Percentiles rank a stretch among this genome's conserved stretches.
Conservation (phyloP, 257 asterid species). For the Penstemon barbatus region DNA sequence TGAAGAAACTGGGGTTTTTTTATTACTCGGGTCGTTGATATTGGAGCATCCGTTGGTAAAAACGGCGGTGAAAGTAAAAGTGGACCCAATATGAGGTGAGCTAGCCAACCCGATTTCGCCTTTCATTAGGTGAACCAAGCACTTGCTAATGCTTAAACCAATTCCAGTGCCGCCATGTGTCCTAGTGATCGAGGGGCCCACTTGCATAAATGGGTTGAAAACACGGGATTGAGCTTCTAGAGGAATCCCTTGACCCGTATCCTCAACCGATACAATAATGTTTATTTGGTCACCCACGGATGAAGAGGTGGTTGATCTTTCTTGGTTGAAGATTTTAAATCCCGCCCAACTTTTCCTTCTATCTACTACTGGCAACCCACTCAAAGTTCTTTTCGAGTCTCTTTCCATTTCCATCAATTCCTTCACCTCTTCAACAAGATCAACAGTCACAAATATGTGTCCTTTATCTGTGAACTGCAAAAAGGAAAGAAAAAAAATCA, state of each 20-base stretch:
- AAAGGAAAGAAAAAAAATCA: conserved; percentile 5
- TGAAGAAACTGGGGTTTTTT: conserved; percentile 35
- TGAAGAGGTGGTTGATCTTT: conserved; percentile 37
- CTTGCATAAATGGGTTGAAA: conserved; percentile 94
- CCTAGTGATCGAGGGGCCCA: conserved; percentile 86
- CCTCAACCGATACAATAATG: conserved; percentile 87
- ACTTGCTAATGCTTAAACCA: conserved; percentile 93
- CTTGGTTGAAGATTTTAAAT: conserved; percentile 56
- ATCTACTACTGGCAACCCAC: conserved; percentile 79
- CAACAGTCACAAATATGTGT: conserved; percentile 80
- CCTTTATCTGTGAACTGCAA: conserved; percentile 92
- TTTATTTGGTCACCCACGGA: conserved; percentile 52
- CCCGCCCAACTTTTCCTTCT: conserved; percentile 71
- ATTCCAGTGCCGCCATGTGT: conserved; percentile 97
- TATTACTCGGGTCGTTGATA: conserved; percentile 39
- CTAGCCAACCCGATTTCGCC: conserved; percentile 91
- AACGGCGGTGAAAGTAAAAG: conserved; percentile 87
- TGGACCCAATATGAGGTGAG: conserved; percentile 72
- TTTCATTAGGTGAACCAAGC: conserved; percentile 94
- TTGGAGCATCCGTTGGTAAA: conserved; percentile 44
- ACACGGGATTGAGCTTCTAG: conserved; percentile 72
- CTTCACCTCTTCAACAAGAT: conserved; percentile 73
- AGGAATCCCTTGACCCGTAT: conserved; percentile 94
- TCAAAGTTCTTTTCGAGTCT: conserved; percentile 53
- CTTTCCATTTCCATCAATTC: conserved; percentile 41